Conservation (phyloP, 768 basidiomycete species). For the Podaxis pistillaris region DNA sequence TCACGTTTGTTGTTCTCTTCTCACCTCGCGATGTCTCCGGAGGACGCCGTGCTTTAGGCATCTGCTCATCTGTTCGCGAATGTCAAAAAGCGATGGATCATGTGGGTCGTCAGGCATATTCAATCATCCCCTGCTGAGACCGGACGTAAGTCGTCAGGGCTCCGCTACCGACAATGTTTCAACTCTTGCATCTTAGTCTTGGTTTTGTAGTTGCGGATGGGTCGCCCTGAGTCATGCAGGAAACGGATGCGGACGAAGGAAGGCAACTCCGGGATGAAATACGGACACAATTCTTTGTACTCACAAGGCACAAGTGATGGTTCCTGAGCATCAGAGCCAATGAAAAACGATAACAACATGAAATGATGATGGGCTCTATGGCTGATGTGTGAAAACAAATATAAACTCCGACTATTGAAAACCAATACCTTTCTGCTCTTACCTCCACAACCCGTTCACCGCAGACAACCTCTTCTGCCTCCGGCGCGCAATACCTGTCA, state of each 20-base stretch:
- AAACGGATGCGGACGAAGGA: neutral
- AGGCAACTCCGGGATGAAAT: neutral
- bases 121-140: constrained; percentile 8
- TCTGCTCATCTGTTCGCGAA: neutral
- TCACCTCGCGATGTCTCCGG: neutral
- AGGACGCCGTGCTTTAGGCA: neutral
- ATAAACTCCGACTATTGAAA: constrained; percentile 9
- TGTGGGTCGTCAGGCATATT: neutral
- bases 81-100: neutral
- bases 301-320: neutral
- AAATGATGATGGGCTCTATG: neutral
- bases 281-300: neutral
- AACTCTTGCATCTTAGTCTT: neutral
- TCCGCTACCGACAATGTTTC: neutral
- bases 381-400: neutral
- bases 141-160: neutral
- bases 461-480: constrained; percentile 17
- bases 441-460: constrained; percentile 10
- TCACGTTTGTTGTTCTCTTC: neutral
- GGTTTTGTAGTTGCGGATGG: neutral
- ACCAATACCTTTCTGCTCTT: neutral
- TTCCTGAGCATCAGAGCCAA: constrained; percentile 7
- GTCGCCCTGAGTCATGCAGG: neutral
- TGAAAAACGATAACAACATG: neutral
- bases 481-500: neutral